Percentiles rank a stretch among this genome's conserved stretches.
These are phyloP conservation scores for Sporisorium scitamineum DNA, from an alignment of 1,284 basidiomycete species.

Conservation along the genomic window DNA sequence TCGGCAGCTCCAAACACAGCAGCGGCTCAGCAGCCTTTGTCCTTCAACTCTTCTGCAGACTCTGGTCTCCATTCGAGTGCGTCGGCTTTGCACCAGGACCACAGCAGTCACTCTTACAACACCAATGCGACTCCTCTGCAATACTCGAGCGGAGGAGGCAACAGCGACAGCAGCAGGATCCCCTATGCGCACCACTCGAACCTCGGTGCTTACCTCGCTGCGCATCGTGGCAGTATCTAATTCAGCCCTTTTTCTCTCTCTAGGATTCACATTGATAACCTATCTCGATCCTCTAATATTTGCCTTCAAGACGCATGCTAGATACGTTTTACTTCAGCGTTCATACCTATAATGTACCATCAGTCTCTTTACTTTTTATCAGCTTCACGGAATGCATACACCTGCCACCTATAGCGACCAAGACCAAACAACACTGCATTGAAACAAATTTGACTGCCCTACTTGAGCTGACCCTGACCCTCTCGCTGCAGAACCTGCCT, in stretches of 20 bases:
- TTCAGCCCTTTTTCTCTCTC: not conserved
- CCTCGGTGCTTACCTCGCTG: constrained; percentile 56
- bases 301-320: too few species aligned
- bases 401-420: too few species aligned
- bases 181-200: constrained; percentile 19
- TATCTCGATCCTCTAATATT: not conserved
- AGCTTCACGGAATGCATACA: too few species aligned
- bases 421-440: too few species aligned
- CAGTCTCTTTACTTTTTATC: too few species aligned
- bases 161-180: constrained; percentile 12
- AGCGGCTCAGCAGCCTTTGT: constrained; percentile 12
- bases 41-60: constrained; percentile 15
- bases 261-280: too few species aligned
- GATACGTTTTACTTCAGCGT: too few species aligned
- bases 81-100: not conserved
- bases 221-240: constrained; percentile 54
- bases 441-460: too few species aligned
- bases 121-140: constrained; percentile 22
- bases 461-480: constrained; percentile 13
- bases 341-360: too few species aligned
- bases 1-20: constrained; percentile 13
- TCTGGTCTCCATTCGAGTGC: constrained; percentile 7
- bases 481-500: constrained; percentile 19
- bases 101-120: constrained; percentile 14
- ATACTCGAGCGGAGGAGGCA: constrained; percentile 7